Percentiles rank a stretch among this genome's conserved stretches.
phyloP scores from a whole-genome alignment of 768 basidiomycete genomes.

The Boletus sp. region DNA sequence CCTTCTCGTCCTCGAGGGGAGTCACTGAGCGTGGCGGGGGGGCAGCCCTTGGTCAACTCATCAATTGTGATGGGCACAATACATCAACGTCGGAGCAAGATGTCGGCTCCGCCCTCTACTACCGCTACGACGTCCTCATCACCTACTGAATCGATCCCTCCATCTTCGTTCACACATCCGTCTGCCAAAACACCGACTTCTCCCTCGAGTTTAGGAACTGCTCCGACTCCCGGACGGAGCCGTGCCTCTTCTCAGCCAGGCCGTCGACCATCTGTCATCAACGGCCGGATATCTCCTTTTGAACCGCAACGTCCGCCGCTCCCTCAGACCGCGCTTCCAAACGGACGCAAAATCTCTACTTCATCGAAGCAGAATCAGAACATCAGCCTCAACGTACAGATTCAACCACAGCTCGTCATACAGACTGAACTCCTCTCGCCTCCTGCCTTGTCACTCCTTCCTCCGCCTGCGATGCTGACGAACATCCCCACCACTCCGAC shows the following conservation, averaged over 20 bases:
- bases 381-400: slow-evolving; percentile 40
- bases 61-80: slow-evolving; percentile 64
- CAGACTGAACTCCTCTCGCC: slow-evolving; percentile 50
- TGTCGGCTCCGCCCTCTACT: slow-evolving; percentile 54
- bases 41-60: slow-evolving; percentile 51
- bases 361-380: slow-evolving; percentile 57
- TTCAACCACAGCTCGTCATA: slow-evolving; percentile 47
- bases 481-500: slow-evolving; percentile 71
- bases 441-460: slow-evolving; percentile 38
- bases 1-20: slow-evolving; percentile 53
- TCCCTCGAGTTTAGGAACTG: slow-evolving; percentile 37
- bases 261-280: slow-evolving; percentile 57
- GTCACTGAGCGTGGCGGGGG: slow-evolving; percentile 39
- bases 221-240: slow-evolving; percentile 43
- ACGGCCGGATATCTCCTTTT: slow-evolving; percentile 49
- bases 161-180: slow-evolving; percentile 34
- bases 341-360: slow-evolving; percentile 57
- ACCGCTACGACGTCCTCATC: slow-evolving; percentile 23
- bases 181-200: slow-evolving; percentile 34
- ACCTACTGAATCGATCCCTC: slow-evolving; percentile 38
- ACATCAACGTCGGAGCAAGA: slow-evolving; percentile 61
- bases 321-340: slow-evolving; percentile 41
- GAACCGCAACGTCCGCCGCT: slow-evolving; percentile 52
- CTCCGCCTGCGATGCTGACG: slow-evolving; percentile 44
- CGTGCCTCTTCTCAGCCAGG: slow-evolving; percentile 79